Evolutionary conservation across 1,139 yeast species (phyloP), one percentile per base, ranked within the genome.

Genomic region (Pichia sp.): DNA sequence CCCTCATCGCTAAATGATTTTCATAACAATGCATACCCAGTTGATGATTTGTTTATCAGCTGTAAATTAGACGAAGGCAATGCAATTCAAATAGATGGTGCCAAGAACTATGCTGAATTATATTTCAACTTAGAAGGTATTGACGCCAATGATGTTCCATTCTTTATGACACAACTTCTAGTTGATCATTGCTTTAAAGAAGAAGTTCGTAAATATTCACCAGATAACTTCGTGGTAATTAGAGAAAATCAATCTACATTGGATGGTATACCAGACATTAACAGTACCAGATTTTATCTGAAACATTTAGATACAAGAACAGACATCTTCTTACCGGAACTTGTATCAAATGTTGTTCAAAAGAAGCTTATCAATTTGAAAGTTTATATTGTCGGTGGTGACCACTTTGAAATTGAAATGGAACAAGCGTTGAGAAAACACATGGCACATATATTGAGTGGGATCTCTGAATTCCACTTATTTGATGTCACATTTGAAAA

Each of bases 121-220:
- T 71, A 66, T 50, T 81, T 76, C 58, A 69, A 74, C 31, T 63
- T 78, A 39, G 69, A 68, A 2, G 60, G 78, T 11, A 71, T 84
- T n/a, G 73, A 73, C 43, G 62, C 68, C 12, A 84, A 83, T 52
- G 83, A 77, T 51, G 61, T 84, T 34, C 90, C 91, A 0, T 83
- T 73, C 53, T 74, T 76, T 49, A 68, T 81, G 7, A 75, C 85
- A 0, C 85, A 81, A 52, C 72, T 84, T 1, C 58, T 85, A 21
- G 53, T 81, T 14, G 78, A 79, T 50, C 79, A 79, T 53, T 66
- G 83, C 12, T 78, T 79, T 59, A 62, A 58, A 9, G 67, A 75
- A 2, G 90, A 84, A 51, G 53, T 79, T 3, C 36, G 45, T 6
- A 44, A 42, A 17, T 59, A 62, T 42, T 36, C 56, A 2, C 47